phyloP scores from a whole-genome alignment of 1,284 basidiomycete species.

The Tetrapyrgos nigripes region DNA sequence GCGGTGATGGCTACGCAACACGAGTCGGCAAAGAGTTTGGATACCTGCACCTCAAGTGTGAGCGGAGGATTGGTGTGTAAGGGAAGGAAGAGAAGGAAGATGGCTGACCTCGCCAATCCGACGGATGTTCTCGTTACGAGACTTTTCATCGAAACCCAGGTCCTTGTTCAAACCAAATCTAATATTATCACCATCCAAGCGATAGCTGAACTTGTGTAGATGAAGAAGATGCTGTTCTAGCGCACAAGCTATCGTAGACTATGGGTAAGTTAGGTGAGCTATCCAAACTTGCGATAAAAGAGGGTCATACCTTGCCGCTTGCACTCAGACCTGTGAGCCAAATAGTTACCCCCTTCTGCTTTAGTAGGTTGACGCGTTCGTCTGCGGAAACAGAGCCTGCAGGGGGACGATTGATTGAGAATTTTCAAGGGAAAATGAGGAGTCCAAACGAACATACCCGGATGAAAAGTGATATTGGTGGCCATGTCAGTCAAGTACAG shows the following conservation, averaged over 20 bases:
- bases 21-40: conserved; percentile 93
- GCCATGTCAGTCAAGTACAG: conserved; percentile 56
- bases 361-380: conserved; percentile 74
- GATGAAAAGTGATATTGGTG: conserved; percentile 88
- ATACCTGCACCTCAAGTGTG: conserved; percentile 62
- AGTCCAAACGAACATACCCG: conserved; percentile 36
- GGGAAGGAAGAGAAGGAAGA: conserved; percentile 3
- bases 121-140: conserved; percentile 97
- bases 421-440: not conserved
- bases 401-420: not conserved
- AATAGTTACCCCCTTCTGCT: conserved; percentile 88
- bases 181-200: conserved; percentile 97
- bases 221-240: conserved; percentile 96
- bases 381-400: conserved; percentile 74
- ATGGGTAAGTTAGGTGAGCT: conserved; percentile 15
- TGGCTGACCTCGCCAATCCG: conserved; percentile 89
- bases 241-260: conserved; percentile 98
- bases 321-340: conserved; percentile 97
- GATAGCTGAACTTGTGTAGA: conserved; percentile 85
- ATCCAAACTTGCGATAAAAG: conserved; percentile 1
- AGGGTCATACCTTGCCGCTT: conserved; percentile 78
- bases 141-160: conserved; percentile 95
- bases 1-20: conserved; percentile 90
- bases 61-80: not conserved
- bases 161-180: conserved; percentile 98